These are phyloP conservation scores for Plasmodium adleri DNA, from an alignment of 169 alveolate species.

Conservation along the genomic window DNA sequence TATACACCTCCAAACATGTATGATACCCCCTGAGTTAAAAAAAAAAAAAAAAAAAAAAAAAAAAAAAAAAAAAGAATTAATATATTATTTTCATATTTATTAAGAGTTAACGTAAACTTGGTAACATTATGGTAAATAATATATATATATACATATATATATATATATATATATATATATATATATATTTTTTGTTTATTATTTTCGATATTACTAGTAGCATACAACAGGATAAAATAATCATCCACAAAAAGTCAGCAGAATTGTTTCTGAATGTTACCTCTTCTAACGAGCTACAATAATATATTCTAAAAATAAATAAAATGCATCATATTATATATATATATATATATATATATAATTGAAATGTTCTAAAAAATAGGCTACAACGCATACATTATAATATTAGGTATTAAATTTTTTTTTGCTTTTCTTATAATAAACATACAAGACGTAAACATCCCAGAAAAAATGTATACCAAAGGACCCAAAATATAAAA, in stretches of 20 bases:
- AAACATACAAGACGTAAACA: constrained; percentile 88
- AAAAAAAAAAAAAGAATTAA: not conserved
- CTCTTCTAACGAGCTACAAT: constrained; percentile 87
- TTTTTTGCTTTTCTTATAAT: too few relatives aligned
- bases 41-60: constrained; percentile 4
- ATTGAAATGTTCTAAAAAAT: not conserved
- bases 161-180: not conserved
- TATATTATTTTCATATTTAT: not conserved
- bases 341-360: constrained; percentile 66
- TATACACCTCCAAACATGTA: constrained; percentile 86
- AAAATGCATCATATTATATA: not conserved
- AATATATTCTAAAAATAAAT: constrained; percentile 78
- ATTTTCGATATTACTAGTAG: constrained; percentile 73
- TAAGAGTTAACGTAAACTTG: not conserved
- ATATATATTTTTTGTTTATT: not conserved
- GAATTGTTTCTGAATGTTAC: constrained; percentile 87
- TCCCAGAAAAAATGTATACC: constrained; percentile 94
- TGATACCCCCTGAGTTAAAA: constrained; percentile 76
- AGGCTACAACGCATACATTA: too few relatives aligned
- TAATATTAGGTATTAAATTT: too few relatives aligned
- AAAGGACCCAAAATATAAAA: constrained; percentile 92
- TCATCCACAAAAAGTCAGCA: constrained; percentile 91
- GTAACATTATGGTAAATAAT: too few relatives aligned
- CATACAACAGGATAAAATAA: constrained; percentile 85
- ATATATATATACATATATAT: too few relatives aligned